Conservation (phyloP, 257 asterid species). For the Knoxia roxburghii region DNA sequence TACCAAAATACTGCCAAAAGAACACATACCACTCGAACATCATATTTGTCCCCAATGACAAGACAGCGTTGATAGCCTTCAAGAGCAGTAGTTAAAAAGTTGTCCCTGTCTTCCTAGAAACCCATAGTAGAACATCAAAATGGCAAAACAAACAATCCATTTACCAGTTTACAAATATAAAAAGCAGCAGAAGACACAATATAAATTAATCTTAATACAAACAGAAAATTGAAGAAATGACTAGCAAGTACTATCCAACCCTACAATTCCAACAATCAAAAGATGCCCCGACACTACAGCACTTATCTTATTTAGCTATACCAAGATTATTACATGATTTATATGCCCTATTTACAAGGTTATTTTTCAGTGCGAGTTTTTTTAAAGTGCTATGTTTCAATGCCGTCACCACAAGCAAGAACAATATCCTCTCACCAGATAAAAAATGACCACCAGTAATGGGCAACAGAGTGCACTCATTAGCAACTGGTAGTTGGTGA, state of each 20-base stretch:
- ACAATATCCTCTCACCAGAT: too few species aligned
- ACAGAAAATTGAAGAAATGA: neutral
- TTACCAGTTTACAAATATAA: neutral
- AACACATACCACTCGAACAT: conserved; percentile 80
- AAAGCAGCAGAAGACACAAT: neutral
- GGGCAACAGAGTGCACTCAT: neutral
- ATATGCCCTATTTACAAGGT: neutral
- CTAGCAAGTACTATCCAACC: neutral
- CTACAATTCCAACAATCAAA: too few species aligned
- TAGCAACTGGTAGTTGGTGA: neutral
- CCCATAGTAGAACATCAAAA: conserved; percentile 25
- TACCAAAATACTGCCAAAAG: conserved; percentile 10
- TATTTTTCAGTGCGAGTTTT: neutral
- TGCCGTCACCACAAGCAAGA: neutral
- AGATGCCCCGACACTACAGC: too few species aligned
- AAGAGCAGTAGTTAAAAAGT: conserved; percentile 66
- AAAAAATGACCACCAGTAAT: too few species aligned
- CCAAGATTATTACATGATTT: neutral
- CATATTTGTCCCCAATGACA: conserved; percentile 90
- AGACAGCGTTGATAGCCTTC: conserved; percentile 85
- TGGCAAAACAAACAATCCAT: conserved; percentile 1
- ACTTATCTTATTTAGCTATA: neutral
- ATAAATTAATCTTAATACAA: neutral
- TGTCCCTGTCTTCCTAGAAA: conserved; percentile 88
- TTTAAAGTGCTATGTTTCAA: neutral